phyloP scores from a whole-genome alignment of 129 eudicot species.

The Lactuca saligna region DNA sequence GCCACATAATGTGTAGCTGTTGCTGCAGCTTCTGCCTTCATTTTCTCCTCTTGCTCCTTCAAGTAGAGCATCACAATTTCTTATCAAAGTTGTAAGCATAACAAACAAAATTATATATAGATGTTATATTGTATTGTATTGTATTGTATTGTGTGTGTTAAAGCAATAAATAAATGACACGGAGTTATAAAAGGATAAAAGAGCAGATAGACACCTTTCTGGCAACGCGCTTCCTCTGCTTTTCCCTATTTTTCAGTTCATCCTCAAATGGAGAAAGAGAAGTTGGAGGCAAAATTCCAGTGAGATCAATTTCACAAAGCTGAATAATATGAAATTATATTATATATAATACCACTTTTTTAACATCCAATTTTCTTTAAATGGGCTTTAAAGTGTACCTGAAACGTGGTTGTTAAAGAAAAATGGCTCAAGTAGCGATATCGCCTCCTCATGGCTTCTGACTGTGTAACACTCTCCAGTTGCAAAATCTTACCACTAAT shows the following conservation, averaged over 20 bases:
- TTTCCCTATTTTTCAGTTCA: constrained; percentile 86
- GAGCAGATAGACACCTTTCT: constrained; percentile 57
- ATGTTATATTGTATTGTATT: too few relatives aligned
- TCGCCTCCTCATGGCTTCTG: constrained; percentile 93
- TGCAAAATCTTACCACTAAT: constrained; percentile 84
- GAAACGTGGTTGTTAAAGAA: constrained; percentile 87
- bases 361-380: too few relatives aligned
- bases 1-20: constrained; percentile 41
- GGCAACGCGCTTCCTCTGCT: constrained; percentile 78
- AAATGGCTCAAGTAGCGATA: constrained; percentile 93
- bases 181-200: background rate
- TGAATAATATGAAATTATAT: constrained; percentile 39
- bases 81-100: background rate
- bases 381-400: constrained; percentile 42
- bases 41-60: constrained; percentile 75
- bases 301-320: constrained; percentile 92
- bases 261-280: constrained; percentile 82
- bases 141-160: background rate
- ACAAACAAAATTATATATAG: background rate
- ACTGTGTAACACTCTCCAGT: constrained; percentile 80
- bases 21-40: constrained; percentile 80
- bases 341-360: too few relatives aligned
- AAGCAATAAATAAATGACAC: background rate
- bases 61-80: constrained; percentile 9
- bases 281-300: constrained; percentile 57